A percentile compares a stretch with the other conserved stretches of the same genome.
Conservation (phyloP, 2,329 filamentous ascomycete species). For the Botrytis medusae region DNA sequence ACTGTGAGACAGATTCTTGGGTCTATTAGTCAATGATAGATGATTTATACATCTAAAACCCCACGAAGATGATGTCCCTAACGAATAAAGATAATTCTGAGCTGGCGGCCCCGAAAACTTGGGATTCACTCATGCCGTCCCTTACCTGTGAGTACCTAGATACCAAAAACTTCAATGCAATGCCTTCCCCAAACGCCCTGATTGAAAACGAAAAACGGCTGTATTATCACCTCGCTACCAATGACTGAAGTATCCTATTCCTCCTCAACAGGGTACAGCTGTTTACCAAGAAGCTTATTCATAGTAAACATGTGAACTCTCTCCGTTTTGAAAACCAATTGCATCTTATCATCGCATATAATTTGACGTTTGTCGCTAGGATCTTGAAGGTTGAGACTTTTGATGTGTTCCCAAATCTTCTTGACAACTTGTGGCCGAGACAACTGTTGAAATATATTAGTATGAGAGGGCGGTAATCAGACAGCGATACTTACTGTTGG, state of each 20-base stretch:
- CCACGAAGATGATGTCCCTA: background rate
- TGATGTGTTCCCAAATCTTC: conserved; percentile 94
- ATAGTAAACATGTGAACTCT: conserved; percentile 98
- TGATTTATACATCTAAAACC: background rate
- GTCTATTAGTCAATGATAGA: background rate
- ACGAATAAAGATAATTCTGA: background rate
- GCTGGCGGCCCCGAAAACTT: background rate
- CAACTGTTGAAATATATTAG: conserved; percentile 54
- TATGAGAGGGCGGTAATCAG: conserved; percentile 5
- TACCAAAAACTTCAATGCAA: conserved; percentile 13
- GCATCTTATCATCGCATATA: conserved; percentile 85
- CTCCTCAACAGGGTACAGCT: conserved; percentile 84
- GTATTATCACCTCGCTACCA: background rate
- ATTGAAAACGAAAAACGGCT: background rate
- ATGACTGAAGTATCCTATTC: conserved; percentile 14
- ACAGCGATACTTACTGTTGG: conserved; percentile 54
- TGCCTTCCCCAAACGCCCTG: conserved; percentile 16
- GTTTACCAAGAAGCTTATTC: conserved; percentile 92
- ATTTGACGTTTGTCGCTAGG: conserved; percentile 91
- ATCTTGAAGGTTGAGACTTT: conserved; percentile 82
- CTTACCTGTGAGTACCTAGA: background rate
- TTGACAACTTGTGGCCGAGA: conserved; percentile 96
- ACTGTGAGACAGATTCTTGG: background rate
- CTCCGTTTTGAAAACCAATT: conserved; percentile 86
- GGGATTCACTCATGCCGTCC: background rate